Conservation (phyloP, 257 asterid species). For the Plantago elongata region DNA sequence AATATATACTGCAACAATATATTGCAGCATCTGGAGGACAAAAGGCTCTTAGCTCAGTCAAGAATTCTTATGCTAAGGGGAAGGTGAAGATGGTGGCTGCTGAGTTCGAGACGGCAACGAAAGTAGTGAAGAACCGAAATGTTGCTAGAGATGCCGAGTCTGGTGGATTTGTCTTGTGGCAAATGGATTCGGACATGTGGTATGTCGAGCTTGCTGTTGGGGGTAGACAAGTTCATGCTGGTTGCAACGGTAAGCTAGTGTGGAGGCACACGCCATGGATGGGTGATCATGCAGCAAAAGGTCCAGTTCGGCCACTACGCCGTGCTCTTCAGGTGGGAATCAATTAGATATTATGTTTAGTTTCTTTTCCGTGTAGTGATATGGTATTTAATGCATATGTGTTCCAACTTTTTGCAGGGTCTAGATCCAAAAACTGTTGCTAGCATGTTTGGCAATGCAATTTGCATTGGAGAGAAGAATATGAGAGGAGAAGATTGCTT, state of each 20-base stretch:
- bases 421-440: constrained; percentile 91
- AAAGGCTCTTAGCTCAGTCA: constrained; percentile 55
- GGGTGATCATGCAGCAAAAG: constrained; percentile 89
- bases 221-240: constrained; percentile 92
- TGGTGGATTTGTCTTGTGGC: constrained; percentile 93
- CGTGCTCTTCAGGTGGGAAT: constrained; percentile 81
- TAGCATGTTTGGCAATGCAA: constrained; percentile 72
- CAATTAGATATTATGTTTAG: not conserved
- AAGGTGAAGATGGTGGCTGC: constrained; percentile 84
- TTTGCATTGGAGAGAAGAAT: constrained; percentile 88
- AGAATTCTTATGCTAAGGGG: constrained; percentile 89
- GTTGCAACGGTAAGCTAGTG: constrained; percentile 89
- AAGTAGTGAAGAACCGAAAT: constrained; percentile 72
- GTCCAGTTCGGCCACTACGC: constrained; percentile 83
- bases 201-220: constrained; percentile 92
- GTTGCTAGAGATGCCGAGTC: constrained; percentile 70
- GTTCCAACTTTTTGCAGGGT: constrained; percentile 45
- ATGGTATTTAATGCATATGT: not conserved
- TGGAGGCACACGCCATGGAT: constrained; percentile 99
- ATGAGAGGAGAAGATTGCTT: constrained; percentile 90
- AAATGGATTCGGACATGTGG: constrained; percentile 92
- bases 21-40: constrained; percentile 91
- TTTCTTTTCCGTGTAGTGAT: not conserved
- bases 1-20: constrained; percentile 81
- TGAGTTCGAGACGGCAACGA: constrained; percentile 82